Evolutionary conservation across 176 grass and related monocot species (phyloP).

Genomic region (Triticum timopheevii): DNA sequence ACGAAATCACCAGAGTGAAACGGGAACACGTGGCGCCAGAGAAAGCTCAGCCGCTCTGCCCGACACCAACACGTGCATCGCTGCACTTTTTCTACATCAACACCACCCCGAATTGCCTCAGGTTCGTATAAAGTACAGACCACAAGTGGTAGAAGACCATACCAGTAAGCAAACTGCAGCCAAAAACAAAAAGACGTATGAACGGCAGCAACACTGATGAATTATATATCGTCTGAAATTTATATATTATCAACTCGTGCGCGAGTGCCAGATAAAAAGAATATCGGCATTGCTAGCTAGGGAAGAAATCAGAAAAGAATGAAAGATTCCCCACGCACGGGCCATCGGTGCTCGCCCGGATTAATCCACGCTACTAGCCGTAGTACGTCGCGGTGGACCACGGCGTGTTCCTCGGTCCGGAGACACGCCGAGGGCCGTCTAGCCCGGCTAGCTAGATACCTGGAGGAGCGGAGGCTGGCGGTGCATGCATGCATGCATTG

Average conservation of each 20-base stretch:
- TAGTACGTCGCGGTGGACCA: background rate
- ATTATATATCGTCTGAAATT: too few relatives aligned
- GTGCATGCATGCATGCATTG: background rate
- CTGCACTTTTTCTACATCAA: background rate
- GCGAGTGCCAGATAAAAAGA: background rate
- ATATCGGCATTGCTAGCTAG: too few relatives aligned
- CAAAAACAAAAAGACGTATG: background rate
- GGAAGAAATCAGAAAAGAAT: background rate
- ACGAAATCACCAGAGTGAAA: background rate
- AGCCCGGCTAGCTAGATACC: background rate
- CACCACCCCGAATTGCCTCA: background rate
- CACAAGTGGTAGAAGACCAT: too few relatives aligned
- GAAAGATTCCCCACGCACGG: background rate
- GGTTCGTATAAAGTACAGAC: too few relatives aligned
- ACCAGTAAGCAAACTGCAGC: background rate
- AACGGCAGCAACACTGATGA: background rate
- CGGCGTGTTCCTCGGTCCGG: background rate
- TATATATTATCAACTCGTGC: background rate
- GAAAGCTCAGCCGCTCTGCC: background rate
- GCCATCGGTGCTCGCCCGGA: background rate
- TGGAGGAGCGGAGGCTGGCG: background rate
- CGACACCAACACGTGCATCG: background rate
- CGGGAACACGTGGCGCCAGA: background rate
- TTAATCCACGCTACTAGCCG: background rate
- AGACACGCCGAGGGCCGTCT: constrained; percentile 15